Base-by-base conservation (phyloP, 768 basidiomycete genomes). In the Boletus tomentosulus region DNA sequence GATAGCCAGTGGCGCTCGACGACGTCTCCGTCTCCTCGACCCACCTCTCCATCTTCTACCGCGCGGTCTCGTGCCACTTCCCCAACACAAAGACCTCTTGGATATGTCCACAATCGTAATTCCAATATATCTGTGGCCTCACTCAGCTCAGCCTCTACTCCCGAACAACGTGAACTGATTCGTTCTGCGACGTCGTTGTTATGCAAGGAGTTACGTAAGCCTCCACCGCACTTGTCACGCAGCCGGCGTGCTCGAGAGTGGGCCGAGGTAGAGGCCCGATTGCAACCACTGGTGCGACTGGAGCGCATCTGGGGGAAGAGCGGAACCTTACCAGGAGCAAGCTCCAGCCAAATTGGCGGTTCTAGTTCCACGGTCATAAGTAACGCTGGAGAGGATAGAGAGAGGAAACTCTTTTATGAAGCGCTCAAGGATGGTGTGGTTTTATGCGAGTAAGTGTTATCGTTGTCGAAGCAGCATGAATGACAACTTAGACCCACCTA, bases 381-480 rank as follows among this genome's bases (percentile, higher is more conserved):
- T 59, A 71, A 74, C 24, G 73, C 76, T 28, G 85, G 85, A 34
- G 90, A 89, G 70, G 90, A 92, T 58, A 76, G 85, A 62, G 89
- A 94, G 70, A 74, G 86, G 57, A 78, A 76, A 50, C 67, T 82
- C 31, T 96, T 94, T 62, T 75, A 77, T 33, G 89, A 93, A 50
- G 84, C 88, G 0, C 66, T 95, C 51, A 73, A 83, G 61, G 93
- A 96, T 72, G 93, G 93, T 1, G 87, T 85, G 68, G 81, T 95
- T 22, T 78, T 96, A 24, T 94, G 93, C 83, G 86, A 90, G 93
- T 95, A 65, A 74, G 92, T 84, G 34, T 57, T 48, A 38, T 41
- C 54, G 27, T 59, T 52, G 44, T 48, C 38, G 53, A 43, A 30
- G 57, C 49, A 48, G 42, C 44, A 31, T 19, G 46, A 24, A 35